Percentiles rank a stretch among this genome's conserved stretches.
Conservation (phyloP, 2,329 filamentous ascomycete genomes). For the Calonectria crousiana region DNA sequence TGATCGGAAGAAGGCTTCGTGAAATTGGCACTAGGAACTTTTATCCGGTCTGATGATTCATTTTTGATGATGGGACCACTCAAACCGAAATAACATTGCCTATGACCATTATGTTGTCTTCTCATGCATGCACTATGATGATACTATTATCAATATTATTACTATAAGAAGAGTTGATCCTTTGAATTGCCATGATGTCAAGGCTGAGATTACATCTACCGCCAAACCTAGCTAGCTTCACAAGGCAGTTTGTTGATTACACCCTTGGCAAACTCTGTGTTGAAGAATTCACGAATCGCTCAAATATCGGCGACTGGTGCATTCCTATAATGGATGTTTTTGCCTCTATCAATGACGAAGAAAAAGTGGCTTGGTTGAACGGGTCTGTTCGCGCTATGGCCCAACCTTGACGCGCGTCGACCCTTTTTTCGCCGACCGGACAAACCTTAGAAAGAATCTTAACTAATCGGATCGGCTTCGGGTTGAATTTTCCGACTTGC, state of each 20-base stretch:
- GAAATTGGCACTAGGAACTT: no score
- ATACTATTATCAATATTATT: neutral
- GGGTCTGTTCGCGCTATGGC: neutral
- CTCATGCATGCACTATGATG: neutral
- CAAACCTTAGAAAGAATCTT: neutral
- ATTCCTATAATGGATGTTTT: neutral
- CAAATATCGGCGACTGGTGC: neutral
- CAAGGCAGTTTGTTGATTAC: neutral
- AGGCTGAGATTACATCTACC: neutral
- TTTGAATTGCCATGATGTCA: neutral
- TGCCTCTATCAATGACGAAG: neutral
- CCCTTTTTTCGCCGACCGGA: neutral
- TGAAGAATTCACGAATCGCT: neutral
- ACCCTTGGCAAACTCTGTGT: neutral
- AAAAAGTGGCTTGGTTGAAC: neutral
- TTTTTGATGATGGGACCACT: no score
- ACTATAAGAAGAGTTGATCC: neutral
- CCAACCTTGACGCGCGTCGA: neutral
- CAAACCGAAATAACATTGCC: no score
- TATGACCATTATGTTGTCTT: neutral
- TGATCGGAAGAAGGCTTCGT: no score
- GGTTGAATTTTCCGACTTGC: neutral
- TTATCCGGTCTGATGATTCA: no score
- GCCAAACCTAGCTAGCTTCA: neutral
- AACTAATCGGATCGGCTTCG: neutral